Conservation (phyloP, 257 asterid genomes). For the Verbascum thapsus region DNA sequence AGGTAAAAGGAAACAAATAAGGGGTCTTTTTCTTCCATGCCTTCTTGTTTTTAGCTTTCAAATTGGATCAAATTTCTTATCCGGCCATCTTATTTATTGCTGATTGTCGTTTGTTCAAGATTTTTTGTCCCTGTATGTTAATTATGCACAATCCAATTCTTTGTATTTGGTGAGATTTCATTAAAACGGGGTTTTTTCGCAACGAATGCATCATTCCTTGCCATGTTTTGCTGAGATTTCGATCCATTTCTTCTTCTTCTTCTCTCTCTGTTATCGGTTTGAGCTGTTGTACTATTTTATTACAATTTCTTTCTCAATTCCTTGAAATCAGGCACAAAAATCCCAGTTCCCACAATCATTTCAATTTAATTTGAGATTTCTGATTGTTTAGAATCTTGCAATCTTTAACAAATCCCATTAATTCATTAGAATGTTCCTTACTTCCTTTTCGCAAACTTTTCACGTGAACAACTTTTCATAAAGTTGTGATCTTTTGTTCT, state of each 20-base stretch:
- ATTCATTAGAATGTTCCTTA: constrained; percentile 55
- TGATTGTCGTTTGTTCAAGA: constrained; percentile 30
- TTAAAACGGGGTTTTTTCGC: too few relatives aligned
- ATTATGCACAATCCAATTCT: constrained; percentile 4
- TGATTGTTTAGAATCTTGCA: constrained; percentile 33
- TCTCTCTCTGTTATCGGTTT: too few relatives aligned
- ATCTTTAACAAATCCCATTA: constrained; percentile 36
- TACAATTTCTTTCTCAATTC: constrained; percentile 24
- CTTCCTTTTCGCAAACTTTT: constrained; percentile 38
- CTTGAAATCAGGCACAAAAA: constrained; percentile 30
- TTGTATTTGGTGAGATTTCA: constrained; percentile 6
- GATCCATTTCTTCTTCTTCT: too few relatives aligned
- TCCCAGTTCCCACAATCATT: constrained; percentile 37
- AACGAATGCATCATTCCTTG: constrained; percentile 18
- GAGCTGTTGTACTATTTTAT: constrained; percentile 23
- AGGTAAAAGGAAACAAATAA: too few relatives aligned
- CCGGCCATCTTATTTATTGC: constrained; percentile 19
- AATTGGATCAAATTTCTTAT: too few relatives aligned
- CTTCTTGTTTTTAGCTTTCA: constrained; percentile 16
- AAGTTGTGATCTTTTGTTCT: constrained; percentile 10
- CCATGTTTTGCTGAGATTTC: constrained; percentile 37
- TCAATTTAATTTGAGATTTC: constrained; percentile 26
- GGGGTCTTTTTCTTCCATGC: constrained; percentile 21
- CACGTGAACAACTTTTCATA: constrained; percentile 23
- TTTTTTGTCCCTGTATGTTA: constrained; percentile 30